Evolutionary conservation across 73 alveolate species (phyloP).

Genomic region (Paramecium sexaurelia): DNA sequence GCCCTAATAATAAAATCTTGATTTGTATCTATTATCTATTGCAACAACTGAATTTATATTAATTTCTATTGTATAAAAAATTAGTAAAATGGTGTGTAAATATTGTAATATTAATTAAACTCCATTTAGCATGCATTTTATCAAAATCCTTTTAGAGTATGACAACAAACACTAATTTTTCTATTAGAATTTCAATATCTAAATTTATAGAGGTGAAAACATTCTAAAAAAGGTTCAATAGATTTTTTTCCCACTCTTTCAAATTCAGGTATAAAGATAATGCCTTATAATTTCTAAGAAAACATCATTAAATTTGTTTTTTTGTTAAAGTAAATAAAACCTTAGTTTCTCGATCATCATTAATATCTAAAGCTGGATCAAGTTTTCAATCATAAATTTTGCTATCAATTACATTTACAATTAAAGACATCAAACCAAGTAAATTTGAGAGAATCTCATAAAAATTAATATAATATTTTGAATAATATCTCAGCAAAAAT

Average conservation of each 20-base stretch:
- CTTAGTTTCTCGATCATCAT: constrained; percentile 81
- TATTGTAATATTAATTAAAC: constrained; percentile 89
- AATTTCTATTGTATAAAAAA: too few species aligned
- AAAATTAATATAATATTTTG: constrained; percentile 93
- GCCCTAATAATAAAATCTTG: constrained; percentile 76
- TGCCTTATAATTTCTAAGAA: constrained; percentile 85
- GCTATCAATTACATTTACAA: constrained; percentile 73
- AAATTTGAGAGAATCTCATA: constrained; percentile 92
- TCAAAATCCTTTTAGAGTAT: constrained; percentile 95
- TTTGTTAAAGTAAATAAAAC: constrained; percentile 83
- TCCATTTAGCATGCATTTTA: constrained; percentile 96
- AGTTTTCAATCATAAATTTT: constrained; percentile 80
- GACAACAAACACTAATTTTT: constrained; percentile 86
- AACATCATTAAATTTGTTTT: constrained; percentile 78
- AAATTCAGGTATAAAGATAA: constrained; percentile 77
- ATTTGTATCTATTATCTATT: constrained; percentile 73
- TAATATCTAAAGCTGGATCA: constrained; percentile 78
- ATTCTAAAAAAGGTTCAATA: constrained; percentile 52
- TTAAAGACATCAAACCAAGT: constrained; percentile 90
- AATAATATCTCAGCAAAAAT: constrained; percentile 86
- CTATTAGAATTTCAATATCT: constrained; percentile 85
- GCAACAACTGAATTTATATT: too few species aligned
- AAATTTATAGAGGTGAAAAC: too few species aligned
- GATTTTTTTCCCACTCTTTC: constrained; percentile 65
- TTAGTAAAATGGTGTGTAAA: constrained; percentile 71